phyloP scores from a whole-genome alignment of 257 asterid species.

The Nicotiana sylvestris region DNA sequence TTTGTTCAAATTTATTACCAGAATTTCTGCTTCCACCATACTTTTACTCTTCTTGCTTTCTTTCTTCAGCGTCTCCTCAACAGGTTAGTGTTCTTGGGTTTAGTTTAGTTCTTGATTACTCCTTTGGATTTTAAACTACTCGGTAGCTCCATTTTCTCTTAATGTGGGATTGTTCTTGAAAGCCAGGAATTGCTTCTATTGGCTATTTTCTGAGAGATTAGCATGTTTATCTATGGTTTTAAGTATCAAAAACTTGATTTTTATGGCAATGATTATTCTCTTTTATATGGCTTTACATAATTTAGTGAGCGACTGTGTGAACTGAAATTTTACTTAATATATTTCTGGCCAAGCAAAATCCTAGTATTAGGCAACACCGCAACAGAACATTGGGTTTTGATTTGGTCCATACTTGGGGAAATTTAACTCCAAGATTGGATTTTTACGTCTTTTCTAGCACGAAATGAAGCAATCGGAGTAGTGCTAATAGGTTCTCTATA shows the following conservation, averaged over 20 bases:
- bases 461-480: neutral
- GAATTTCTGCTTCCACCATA: slow-evolving; percentile 27
- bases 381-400: neutral
- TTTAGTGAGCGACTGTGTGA: neutral
- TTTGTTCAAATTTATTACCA: slow-evolving; percentile 32
- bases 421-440: neutral
- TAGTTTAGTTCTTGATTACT: neutral
- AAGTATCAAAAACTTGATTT: neutral
- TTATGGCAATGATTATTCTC: neutral
- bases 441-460: neutral
- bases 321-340: neutral
- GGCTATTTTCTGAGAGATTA: neutral
- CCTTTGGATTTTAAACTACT: neutral
- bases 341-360: neutral
- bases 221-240: neutral
- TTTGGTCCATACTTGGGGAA: neutral
- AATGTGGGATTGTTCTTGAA: neutral
- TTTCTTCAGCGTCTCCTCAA: slow-evolving; percentile 51
- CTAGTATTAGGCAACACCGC: neutral
- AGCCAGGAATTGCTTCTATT: neutral
- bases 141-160: neutral
- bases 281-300: neutral
- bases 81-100: slow-evolving; percentile 32
- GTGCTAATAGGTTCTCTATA: neutral
- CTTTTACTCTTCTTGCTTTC: slow-evolving; percentile 36